phyloP scores from a whole-genome alignment of 2,329 filamentous ascomycete genomes.

The Exophiala oligosperma region DNA sequence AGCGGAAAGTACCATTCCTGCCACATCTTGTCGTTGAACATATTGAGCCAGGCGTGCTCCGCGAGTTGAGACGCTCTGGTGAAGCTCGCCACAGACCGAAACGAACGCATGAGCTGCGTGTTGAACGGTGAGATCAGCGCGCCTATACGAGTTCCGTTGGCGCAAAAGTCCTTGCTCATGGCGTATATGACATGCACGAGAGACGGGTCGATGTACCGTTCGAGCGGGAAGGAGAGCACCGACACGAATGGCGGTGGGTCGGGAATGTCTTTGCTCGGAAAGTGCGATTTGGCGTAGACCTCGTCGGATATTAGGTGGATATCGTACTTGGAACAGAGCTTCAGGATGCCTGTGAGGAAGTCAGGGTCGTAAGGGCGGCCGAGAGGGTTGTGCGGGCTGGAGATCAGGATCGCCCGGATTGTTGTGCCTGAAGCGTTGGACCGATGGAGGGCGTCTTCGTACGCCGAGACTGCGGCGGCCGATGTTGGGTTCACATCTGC shows the following conservation, averaged over 20 bases:
- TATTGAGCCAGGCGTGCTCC: slow-evolving; percentile 33
- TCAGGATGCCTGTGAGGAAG: slow-evolving; percentile 45
- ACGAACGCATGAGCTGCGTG: slow-evolving; percentile 37
- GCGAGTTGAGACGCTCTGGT: slow-evolving; percentile 49
- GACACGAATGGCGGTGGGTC: slow-evolving; percentile 45
- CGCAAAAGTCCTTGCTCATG: slow-evolving; percentile 26
- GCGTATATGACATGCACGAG: slow-evolving; percentile 25
- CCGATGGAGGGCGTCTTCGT: slow-evolving; percentile 45
- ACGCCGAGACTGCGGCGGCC: slow-evolving; percentile 41
- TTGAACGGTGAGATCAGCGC: slow-evolving; percentile 49
- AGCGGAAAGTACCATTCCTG: slow-evolving; percentile 20
- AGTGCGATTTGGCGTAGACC: slow-evolving; percentile 58
- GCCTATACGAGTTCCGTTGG: slow-evolving; percentile 31
- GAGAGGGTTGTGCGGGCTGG: slow-evolving; percentile 54
- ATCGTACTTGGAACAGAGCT: slow-evolving; percentile 49
- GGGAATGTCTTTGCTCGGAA: slow-evolving; percentile 34
- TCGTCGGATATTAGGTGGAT: slow-evolving; percentile 61
- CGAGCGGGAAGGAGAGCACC: slow-evolving; percentile 46
- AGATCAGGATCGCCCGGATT: slow-evolving; percentile 47
- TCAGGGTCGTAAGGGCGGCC: slow-evolving; percentile 48
- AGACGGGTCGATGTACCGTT: slow-evolving; percentile 46
- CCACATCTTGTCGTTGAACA: slow-evolving; percentile 20
- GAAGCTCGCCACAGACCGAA: slow-evolving; percentile 46
- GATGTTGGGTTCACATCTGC: slow-evolving; percentile 37
- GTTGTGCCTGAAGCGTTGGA: slow-evolving; percentile 39